Evolutionary conservation across 495 filamentous ascomycete species (phyloP), one percentile per base, ranked within the genome.

Genomic region (Xylaria palmicola): DNA sequence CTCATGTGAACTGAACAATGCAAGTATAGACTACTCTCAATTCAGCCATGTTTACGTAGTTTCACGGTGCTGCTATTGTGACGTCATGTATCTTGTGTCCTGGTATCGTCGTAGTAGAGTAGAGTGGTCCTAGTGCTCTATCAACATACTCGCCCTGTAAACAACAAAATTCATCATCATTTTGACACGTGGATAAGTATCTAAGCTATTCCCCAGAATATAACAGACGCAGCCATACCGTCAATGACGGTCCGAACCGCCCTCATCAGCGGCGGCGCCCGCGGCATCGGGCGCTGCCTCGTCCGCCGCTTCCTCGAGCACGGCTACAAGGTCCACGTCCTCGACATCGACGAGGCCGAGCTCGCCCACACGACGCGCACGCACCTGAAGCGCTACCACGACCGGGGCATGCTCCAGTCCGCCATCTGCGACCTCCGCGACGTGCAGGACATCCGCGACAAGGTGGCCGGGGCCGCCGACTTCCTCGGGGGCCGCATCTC

Each of bases 261-360:
- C 27, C 37, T 74, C 55, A 60, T 74, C 24, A 63, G 63, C 7
- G 72, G 72, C 45, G 72, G 60, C 20, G 68, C 66, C 29, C 66
- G 67, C 24, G 72, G 72, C 26, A 74, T 74, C 39, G 69, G 71
- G 13, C 69, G 72, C 9, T 59, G 63, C 4, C 32, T 75, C 3
- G 52, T 58, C 27, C 63, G 67, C 8, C 58, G 58, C 6, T 64
- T 72, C 50, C 62, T 72, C 15, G 49, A 68, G 59, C 24, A 36
- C 24, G 69, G 72, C 24, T 64, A 75, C 55, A 52, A 50, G 10
- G 69, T 75, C 34, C 71, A 61, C 52, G 62, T 75, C 34, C 37
- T 75, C 45, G 72, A 75, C 55, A 64, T 71, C 59, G 60, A 72
- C 29, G 62, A 72, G 26, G 65, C 59, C 9, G 69, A 74, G 51